Conservation (phyloP, 257 asterid genomes). For the Capsicum baccatum region DNA sequence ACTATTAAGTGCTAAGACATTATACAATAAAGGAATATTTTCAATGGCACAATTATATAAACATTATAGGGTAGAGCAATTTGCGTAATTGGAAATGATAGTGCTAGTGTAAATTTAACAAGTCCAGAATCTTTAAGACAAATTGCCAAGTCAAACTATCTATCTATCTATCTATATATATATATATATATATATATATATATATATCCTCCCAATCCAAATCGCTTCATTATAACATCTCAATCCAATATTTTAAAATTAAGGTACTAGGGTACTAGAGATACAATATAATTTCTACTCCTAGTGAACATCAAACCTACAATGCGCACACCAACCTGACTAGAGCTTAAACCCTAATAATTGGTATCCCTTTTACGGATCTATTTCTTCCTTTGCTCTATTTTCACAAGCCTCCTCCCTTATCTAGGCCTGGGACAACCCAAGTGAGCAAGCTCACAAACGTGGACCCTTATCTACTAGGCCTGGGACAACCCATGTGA, state of each 20-base stretch:
- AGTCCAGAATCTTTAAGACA: no score
- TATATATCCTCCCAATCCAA: slow-evolving; percentile 10
- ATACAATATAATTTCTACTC: not conserved
- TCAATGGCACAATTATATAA: no score
- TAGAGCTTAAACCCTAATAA: not conserved
- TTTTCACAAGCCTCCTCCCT: slow-evolving; percentile 1
- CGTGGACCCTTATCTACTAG: not conserved
- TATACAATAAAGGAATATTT: no score
- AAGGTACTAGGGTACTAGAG: not conserved
- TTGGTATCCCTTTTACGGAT: not conserved
- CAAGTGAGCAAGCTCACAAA: not conserved
- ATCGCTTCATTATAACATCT: not conserved
- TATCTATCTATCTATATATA: no score
- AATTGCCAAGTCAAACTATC: no score
- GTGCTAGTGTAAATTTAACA: no score
- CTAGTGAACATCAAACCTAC: not conserved
- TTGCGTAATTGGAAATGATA: no score
- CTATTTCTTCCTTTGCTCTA: not conserved
- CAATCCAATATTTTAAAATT: not conserved
- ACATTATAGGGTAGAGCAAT: no score
- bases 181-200: no score
- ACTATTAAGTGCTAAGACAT: no score
- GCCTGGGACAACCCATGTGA: not conserved
- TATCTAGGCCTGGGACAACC: slow-evolving; percentile 12
- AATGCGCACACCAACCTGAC: not conserved